Percentiles rank a stretch among this genome's conserved stretches.
Conservation (phyloP, 2,329 filamentous ascomycete genomes). For the Colletotrichum lentis region DNA sequence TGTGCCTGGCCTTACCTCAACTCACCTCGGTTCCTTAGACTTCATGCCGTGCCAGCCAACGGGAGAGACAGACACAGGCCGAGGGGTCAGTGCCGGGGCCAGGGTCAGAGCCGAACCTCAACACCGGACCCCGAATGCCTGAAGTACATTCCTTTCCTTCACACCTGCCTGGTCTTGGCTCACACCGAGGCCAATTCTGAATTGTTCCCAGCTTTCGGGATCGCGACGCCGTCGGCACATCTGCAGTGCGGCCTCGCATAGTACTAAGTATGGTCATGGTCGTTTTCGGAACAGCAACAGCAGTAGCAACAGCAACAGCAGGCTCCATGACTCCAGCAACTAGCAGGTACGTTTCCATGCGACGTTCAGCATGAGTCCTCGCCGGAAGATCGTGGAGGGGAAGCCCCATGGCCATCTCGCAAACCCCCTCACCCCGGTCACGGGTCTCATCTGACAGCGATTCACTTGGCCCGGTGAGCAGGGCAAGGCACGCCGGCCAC, state of each 20-base stretch:
- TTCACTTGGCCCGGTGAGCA: conserved; percentile 32
- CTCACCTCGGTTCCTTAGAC: background rate
- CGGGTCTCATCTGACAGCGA: conserved; percentile 27
- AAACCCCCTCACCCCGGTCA: conserved; percentile 10
- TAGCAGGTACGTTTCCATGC: conserved; percentile 1
- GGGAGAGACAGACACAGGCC: conserved; percentile 22
- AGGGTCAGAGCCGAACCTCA: conserved; percentile 30
- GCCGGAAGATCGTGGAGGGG: conserved; percentile 20
- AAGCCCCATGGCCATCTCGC: conserved; percentile 14
- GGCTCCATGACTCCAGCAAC: background rate
- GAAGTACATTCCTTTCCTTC: background rate
- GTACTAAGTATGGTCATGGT: no score
- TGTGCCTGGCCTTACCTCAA: conserved; percentile 10
- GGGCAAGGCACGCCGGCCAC: conserved; percentile 24
- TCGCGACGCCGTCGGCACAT: background rate
- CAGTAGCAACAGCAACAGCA: background rate
- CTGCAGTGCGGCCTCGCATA: no score
- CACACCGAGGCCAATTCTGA: conserved; percentile 20
- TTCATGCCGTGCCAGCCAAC: conserved; percentile 21
- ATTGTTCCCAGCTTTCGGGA: conserved; percentile 2
- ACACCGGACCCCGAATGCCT: conserved; percentile 15
- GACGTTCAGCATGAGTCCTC: conserved; percentile 13
- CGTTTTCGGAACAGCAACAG: background rate
- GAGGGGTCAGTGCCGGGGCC: conserved; percentile 25
- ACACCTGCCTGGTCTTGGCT: background rate